These are phyloP conservation scores for Spatholobus suberectus DNA, from an alignment of 306 rosid genomes.

Conservation along the genomic window DNA sequence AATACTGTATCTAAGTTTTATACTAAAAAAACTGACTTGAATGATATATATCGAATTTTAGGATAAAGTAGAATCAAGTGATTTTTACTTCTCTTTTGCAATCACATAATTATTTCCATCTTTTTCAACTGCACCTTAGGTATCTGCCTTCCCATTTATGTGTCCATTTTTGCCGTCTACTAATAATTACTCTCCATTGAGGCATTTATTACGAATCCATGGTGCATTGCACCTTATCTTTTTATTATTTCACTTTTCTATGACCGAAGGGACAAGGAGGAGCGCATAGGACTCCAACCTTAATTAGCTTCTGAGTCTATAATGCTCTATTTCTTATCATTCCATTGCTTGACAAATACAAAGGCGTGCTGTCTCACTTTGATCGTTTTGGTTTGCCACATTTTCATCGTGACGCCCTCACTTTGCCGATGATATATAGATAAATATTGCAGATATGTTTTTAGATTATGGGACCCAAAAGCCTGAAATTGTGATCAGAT, in stretches of 20 bases:
- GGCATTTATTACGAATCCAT: constrained; percentile 18
- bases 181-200: neutral
- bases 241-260: constrained; percentile 11
- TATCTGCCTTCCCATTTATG: neutral
- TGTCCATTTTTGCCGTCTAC: neutral
- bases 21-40: neutral
- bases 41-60: neutral
- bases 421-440: constrained; percentile 43
- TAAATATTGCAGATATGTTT: constrained; percentile 22
- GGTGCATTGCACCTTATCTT: constrained; percentile 27
- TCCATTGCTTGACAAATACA: constrained; percentile 14
- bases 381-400: constrained; percentile 24
- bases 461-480: constrained; percentile 54
- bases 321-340: constrained; percentile 34
- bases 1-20: no score
- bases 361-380: constrained; percentile 2
- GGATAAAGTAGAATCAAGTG: neutral
- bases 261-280: constrained; percentile 14
- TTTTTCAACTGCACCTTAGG: neutral
- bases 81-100: neutral
- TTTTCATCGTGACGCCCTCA: constrained; percentile 34
- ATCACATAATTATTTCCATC: neutral
- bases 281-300: constrained; percentile 19
- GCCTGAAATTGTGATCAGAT: constrained; percentile 38
- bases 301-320: neutral